phyloP scores from a whole-genome alignment of 495 filamentous ascomycete species.

The Astrothelium macrocarpum region DNA sequence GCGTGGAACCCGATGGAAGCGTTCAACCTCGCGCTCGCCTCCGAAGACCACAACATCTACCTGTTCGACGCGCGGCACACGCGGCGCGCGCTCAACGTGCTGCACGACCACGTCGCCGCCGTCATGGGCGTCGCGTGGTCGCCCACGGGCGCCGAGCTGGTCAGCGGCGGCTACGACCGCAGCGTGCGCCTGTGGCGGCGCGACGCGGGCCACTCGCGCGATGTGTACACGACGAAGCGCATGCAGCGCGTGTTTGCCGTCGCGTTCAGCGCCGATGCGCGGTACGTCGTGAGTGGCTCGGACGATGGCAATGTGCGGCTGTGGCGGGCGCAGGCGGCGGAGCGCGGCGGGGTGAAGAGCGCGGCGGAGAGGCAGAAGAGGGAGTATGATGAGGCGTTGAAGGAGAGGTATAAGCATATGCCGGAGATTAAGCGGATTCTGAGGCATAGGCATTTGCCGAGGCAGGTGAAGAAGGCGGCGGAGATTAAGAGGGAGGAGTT shows the following conservation, averaged over 20 bases:
- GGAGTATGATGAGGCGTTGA: slow-evolving; percentile 84
- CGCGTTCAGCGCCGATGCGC: slow-evolving; percentile 76
- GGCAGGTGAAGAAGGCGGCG: slow-evolving; percentile 90
- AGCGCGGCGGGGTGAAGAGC: slow-evolving; percentile 75
- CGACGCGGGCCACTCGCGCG: slow-evolving; percentile 69
- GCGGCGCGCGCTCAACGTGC: slow-evolving; percentile 74
- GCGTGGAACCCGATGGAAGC: slow-evolving; percentile 95
- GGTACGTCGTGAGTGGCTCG: slow-evolving; percentile 74
- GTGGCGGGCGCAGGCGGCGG: slow-evolving; percentile 83
- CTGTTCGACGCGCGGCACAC: slow-evolving; percentile 85
- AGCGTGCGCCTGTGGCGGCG: slow-evolving; percentile 73
- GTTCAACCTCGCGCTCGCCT: slow-evolving; percentile 79
- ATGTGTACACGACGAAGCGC: slow-evolving; percentile 94
- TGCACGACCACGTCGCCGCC: slow-evolving; percentile 90
- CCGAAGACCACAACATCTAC: slow-evolving; percentile 70
- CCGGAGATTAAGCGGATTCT: slow-evolving; percentile 87
- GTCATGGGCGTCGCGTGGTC: slow-evolving; percentile 96
- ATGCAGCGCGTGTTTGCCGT: slow-evolving; percentile 94
- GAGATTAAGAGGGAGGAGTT: slow-evolving; percentile 95
- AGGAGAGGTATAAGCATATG: slow-evolving; percentile 85
- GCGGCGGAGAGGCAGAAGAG: slow-evolving; percentile 71
- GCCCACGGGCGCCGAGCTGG: slow-evolving; percentile 88
- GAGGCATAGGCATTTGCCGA: slow-evolving; percentile 83
- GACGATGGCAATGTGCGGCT: slow-evolving; percentile 92
- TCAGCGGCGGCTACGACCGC: slow-evolving; percentile 80